Base-by-base conservation (phyloP, 2,329 filamentous ascomycete genomes). In the Aspergillus persii region DNA sequence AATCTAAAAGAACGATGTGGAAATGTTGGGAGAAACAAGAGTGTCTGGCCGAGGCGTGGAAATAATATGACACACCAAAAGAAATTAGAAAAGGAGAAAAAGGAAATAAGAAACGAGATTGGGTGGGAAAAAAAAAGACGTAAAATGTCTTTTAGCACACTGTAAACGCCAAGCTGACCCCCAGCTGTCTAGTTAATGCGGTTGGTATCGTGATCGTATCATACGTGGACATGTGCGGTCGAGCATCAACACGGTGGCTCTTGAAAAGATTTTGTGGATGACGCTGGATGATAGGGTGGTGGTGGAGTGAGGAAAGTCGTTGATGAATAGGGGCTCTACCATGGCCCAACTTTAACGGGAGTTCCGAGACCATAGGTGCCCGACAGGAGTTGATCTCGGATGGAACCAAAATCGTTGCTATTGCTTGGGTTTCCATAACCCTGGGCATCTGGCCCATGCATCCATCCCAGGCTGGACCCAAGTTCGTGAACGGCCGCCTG, bases 401-500 rank as follows among this genome's bases (percentile, higher is more conserved):
- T 83, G 50, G 77, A 82, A 30, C 76, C 74, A 56, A 76, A 63
- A 54, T 81, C 77, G 53, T 68, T 47, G 30, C 44, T 77, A 62
- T 69, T 76, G 60, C 59, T 72, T 64, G 65, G 63, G 65, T 63
- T 69, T 61, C 65, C 68, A 61, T 67, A 67, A 47, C 61, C 66
- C 57, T 65, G 69, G 46, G 64, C 61, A 9, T 70, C 70, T 23
- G 69, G 66, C 39, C 81, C 78, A 56, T 84, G 87, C 81, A 92
- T 90, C 91, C 92, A 96, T 47, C 89, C 90, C 30, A 96, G 81
- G 62, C 87, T 89, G 41, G 82, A 82, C 15, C 86, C 83, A 76
- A 98, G 85, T 69, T 92, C 89, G 56, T 88, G 85, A 62, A 96
- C 86, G 39, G 93, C 95, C 48, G 87, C 84, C 62, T 88, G 86